These are phyloP conservation scores for Metschnikowia noctiluminum DNA, from an alignment of 805 yeast genomes.

Conservation along the genomic window DNA sequence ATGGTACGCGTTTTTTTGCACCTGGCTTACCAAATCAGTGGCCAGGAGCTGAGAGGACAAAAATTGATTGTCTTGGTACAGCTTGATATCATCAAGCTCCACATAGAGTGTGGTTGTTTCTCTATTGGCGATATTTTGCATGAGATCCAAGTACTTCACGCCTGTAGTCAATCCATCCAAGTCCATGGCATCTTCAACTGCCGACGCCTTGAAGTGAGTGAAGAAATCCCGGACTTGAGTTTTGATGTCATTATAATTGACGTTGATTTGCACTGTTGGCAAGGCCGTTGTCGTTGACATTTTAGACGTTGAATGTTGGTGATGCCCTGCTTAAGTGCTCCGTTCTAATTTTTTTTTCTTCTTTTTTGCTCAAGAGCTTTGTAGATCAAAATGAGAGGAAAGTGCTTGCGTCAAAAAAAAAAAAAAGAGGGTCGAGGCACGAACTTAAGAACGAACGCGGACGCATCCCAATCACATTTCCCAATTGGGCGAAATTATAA, in stretches of 20 bases:
- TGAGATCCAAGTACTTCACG: slow-evolving; percentile 63
- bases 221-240: slow-evolving; percentile 62
- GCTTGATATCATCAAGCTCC: slow-evolving; percentile 80
- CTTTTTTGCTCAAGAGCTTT: background rate
- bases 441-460: slow-evolving; percentile 1
- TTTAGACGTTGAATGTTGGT: too few species aligned
- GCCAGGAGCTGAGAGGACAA: slow-evolving; percentile 18
- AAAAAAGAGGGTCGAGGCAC: background rate
- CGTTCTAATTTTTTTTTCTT: background rate
- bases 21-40: slow-evolving; percentile 48
- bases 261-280: slow-evolving; percentile 65
- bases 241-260: slow-evolving; percentile 68
- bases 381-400: background rate
- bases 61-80: slow-evolving; percentile 53
- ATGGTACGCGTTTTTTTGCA: slow-evolving; percentile 72
- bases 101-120: slow-evolving; percentile 64
- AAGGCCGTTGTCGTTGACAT: slow-evolving; percentile 34
- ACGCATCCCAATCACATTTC: slow-evolving; percentile 13
- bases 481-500: slow-evolving; percentile 13
- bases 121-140: slow-evolving; percentile 84
- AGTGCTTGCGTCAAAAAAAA: background rate
- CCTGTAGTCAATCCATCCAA: slow-evolving; percentile 12
- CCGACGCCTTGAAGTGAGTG: slow-evolving; percentile 54
- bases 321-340: too few species aligned
- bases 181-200: slow-evolving; percentile 12